Percentiles rank a stretch among this genome's conserved stretches.
These are phyloP conservation scores for Zygotorulaspora florentina DNA, from an alignment of 805 yeast genomes.

Conservation along the genomic window DNA sequence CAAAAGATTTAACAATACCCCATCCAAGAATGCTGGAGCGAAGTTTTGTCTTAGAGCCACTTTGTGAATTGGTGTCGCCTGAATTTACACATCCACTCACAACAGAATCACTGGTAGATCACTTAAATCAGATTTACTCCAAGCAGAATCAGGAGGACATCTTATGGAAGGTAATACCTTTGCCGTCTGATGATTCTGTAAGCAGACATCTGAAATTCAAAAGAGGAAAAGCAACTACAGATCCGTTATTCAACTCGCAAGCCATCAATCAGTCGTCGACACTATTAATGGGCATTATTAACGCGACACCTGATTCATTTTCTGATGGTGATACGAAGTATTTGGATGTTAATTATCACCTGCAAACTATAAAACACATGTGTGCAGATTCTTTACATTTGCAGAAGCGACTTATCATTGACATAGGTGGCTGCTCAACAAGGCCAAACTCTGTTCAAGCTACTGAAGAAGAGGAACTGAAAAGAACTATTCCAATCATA, in stretches of 20 bases:
- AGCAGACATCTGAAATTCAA: conserved; percentile 29
- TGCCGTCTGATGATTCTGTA: conserved; percentile 20
- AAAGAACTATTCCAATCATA: conserved; percentile 67
- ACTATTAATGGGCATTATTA: conserved; percentile 78
- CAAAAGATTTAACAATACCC: conserved; percentile 65
- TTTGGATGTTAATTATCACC: conserved; percentile 38
- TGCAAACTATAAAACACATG: conserved; percentile 47
- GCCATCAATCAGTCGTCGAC: conserved; percentile 39
- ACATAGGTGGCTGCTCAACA: conserved; percentile 93
- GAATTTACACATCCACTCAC: conserved; percentile 74
- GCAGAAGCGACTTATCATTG: conserved; percentile 49
- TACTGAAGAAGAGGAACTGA: conserved; percentile 58
- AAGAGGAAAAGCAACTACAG: conserved; percentile 42
- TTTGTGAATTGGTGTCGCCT: conserved; percentile 74
- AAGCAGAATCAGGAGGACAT: conserved; percentile 48
- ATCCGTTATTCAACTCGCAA: conserved; percentile 39
- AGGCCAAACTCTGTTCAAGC: conserved; percentile 76
- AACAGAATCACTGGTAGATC: conserved; percentile 72
- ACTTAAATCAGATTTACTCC: conserved; percentile 51
- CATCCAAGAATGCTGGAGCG: conserved; percentile 87
- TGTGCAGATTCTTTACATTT: conserved; percentile 54
- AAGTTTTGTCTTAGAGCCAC: conserved; percentile 83
- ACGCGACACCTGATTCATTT: conserved; percentile 91
- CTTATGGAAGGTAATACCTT: conserved; percentile 50
- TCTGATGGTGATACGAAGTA: conserved; percentile 71